Conservation (phyloP, 2,329 filamentous ascomycete genomes). For the Fusarium torulosum region DNA sequence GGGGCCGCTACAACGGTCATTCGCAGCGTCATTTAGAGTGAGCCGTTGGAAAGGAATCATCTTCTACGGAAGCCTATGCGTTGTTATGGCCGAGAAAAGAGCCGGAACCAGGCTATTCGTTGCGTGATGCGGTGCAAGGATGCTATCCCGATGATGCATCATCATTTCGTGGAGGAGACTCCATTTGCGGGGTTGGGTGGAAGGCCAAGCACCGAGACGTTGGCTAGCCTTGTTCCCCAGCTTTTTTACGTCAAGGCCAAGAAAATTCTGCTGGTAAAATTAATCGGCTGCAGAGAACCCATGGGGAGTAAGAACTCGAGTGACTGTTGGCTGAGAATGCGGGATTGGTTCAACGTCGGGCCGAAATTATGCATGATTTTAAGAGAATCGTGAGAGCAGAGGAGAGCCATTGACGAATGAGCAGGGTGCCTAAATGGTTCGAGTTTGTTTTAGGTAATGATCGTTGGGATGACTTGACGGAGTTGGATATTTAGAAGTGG, state of each 20-base stretch:
- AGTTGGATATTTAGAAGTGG: not conserved
- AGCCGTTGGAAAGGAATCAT: not conserved
- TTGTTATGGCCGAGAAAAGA: slow-evolving; percentile 39
- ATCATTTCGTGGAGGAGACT: slow-evolving; percentile 4
- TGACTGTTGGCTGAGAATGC: not conserved
- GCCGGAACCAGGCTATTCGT: slow-evolving; percentile 27
- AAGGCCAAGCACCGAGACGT: not conserved
- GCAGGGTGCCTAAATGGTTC: not conserved
- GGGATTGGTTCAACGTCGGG: slow-evolving; percentile 24
- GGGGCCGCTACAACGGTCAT: not conserved
- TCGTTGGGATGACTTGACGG: not conserved
- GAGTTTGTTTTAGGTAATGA: slow-evolving; percentile 15
- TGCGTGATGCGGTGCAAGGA: slow-evolving; percentile 21
- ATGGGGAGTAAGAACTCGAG: not conserved
- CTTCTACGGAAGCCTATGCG: not conserved
- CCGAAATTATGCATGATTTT: slow-evolving; percentile 29
- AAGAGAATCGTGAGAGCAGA: not conserved
- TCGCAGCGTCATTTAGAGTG: not conserved
- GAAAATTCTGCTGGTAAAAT: slow-evolving; percentile 9
- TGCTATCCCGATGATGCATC: slow-evolving; percentile 3
- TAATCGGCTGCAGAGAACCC: not conserved
- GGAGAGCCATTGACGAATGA: slow-evolving; percentile 16
- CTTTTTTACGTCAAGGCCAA: not conserved
- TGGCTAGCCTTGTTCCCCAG: slow-evolving; percentile 15
- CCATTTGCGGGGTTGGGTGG: slow-evolving; percentile 27